Evolutionary conservation across 2,329 filamentous ascomycete genomes (phyloP).

Genomic region (Fusarium domesticum): DNA sequence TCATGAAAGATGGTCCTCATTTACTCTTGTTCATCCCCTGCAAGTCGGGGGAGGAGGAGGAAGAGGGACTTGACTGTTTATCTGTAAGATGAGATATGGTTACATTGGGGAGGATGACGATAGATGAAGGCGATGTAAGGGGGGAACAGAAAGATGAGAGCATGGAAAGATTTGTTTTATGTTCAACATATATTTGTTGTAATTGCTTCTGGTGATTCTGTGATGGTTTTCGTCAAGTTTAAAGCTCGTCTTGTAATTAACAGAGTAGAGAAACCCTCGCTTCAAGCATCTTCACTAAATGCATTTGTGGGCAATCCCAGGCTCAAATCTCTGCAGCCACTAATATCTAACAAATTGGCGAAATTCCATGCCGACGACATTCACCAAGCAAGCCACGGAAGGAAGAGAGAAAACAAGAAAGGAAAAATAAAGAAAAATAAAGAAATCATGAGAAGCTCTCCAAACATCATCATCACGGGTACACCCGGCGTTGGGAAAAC

Average conservation of each 20-base stretch:
- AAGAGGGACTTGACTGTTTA: conserved; percentile 15
- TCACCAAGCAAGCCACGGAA: background rate
- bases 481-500: conserved; percentile 97
- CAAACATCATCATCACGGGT: conserved; percentile 93
- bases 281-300: background rate
- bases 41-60: conserved; percentile 13
- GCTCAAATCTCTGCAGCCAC: background rate
- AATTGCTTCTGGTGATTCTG: background rate
- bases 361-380: too few relatives aligned
- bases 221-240: background rate
- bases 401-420: background rate
- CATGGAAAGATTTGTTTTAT: conserved; percentile 17
- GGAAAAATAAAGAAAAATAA: conserved; percentile 2
- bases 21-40: conserved; percentile 12
- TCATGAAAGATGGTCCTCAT: conserved; percentile 13
- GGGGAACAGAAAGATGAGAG: conserved; percentile 14
- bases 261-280: too few relatives aligned
- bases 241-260: too few relatives aligned
- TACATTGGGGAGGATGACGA: conserved; percentile 18
- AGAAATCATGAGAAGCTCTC: conserved; percentile 49
- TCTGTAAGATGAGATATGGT: conserved; percentile 28
- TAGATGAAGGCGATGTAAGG: background rate
- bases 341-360: background rate
- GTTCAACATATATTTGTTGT: conserved; percentile 13
- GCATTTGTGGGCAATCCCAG: background rate